phyloP scores from a whole-genome alignment of 179 eudicot genomes.

The Camellia oleifera region DNA sequence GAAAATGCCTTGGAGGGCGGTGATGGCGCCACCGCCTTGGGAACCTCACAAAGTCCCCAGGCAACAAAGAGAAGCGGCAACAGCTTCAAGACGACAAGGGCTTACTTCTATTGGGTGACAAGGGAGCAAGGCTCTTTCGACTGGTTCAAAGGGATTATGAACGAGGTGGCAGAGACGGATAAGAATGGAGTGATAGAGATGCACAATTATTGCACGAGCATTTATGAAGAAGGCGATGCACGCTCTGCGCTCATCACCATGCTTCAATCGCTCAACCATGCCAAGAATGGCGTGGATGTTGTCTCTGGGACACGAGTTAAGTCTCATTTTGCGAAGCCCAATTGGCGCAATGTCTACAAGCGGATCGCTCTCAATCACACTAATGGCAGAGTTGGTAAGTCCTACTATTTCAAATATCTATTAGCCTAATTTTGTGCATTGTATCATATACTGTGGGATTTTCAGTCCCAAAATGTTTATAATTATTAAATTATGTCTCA shows the following conservation, averaged over 20 bases:
- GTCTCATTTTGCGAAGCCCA: constrained; percentile 60
- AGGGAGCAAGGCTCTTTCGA: constrained; percentile 53
- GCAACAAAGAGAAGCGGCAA: constrained; percentile 12
- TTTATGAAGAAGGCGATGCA: constrained; percentile 61
- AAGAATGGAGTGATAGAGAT: constrained; percentile 45
- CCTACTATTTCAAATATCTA: too few species aligned
- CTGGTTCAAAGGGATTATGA: constrained; percentile 59
- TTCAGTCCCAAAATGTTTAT: too few species aligned
- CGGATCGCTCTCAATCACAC: constrained; percentile 51
- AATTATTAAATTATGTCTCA: too few species aligned
- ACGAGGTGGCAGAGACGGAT: constrained; percentile 47
- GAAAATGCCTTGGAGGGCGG: constrained; percentile 37
- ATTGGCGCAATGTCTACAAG: constrained; percentile 54
- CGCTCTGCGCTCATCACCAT: constrained; percentile 51
- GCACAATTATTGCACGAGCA: constrained; percentile 57
- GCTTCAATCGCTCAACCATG: constrained; percentile 56
- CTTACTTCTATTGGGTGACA: constrained; percentile 61
- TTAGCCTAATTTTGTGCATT: too few species aligned
- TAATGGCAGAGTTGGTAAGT: constrained; percentile 41
- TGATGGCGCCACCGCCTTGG: neutral
- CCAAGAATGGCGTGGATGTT: constrained; percentile 53
- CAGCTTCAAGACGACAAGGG: constrained; percentile 43
- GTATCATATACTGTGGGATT: too few species aligned
- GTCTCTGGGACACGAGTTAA: constrained; percentile 57
- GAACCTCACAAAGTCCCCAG: constrained; percentile 9